phyloP scores from a whole-genome alignment of 768 basidiomycete genomes.

The Cystobasidium ongulense region DNA sequence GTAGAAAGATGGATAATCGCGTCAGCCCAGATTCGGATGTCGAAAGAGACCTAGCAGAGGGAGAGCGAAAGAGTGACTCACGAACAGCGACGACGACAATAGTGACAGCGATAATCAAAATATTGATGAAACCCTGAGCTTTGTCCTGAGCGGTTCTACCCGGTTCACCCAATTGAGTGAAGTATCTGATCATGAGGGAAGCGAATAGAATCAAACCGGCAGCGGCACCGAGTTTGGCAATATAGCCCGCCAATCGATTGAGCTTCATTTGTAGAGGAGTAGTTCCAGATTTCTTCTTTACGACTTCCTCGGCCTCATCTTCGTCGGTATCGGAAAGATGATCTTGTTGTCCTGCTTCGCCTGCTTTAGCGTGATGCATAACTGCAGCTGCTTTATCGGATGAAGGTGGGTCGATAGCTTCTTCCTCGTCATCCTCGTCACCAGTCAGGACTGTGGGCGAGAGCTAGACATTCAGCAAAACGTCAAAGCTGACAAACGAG shows the following conservation, averaged over 20 bases:
- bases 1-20: background rate
- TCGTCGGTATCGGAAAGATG: slow-evolving; percentile 62
- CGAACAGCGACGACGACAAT: slow-evolving; percentile 80
- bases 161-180: slow-evolving; percentile 60
- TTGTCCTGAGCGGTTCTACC: slow-evolving; percentile 65
- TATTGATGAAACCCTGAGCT: slow-evolving; percentile 81
- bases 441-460: slow-evolving; percentile 34
- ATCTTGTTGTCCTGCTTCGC: background rate
- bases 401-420: background rate
- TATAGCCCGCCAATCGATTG: slow-evolving; percentile 85
- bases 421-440: slow-evolving; percentile 32
- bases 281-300: slow-evolving; percentile 50
- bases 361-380: background rate
- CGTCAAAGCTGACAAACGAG: too few relatives aligned
- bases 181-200: slow-evolving; percentile 86
- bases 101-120: slow-evolving; percentile 88
- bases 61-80: slow-evolving; percentile 49
- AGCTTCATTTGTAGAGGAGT: slow-evolving; percentile 92
- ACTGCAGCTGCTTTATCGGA: slow-evolving; percentile 6
- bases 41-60: slow-evolving; percentile 9
- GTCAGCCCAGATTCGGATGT: background rate
- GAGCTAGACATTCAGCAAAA: too few relatives aligned
- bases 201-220: slow-evolving; percentile 74
- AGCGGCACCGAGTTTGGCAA: slow-evolving; percentile 77
- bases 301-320: background rate